Percentiles rank a stretch among this genome's conserved stretches.
Evolutionary conservation across 73 alveolate species (phyloP).

Genomic region (Paramecium sexaurelia): DNA sequence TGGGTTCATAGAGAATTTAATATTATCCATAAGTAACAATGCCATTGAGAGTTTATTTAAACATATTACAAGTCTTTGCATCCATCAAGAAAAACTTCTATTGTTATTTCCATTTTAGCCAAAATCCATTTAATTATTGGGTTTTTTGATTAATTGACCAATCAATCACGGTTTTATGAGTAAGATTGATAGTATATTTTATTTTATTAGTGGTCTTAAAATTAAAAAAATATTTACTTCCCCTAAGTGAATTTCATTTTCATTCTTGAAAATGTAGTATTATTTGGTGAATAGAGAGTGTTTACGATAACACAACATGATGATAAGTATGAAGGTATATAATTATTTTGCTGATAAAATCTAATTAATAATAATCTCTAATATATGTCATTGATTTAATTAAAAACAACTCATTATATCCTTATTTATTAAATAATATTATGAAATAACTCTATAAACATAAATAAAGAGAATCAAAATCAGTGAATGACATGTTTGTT

Average conservation of each 20-base stretch:
- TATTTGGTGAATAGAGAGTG: conserved; percentile 20
- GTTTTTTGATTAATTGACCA: neutral
- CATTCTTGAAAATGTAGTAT: neutral
- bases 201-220: neutral
- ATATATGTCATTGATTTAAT: neutral
- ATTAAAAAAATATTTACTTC: neutral
- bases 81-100: conserved; percentile 1
- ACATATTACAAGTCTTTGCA: neutral
- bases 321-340: neutral
- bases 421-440: neutral
- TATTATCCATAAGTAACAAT: neutral
- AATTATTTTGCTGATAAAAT: conserved; percentile 17
- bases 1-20: conserved; percentile 4
- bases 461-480: neutral
- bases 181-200: conserved; percentile 13
- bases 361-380: neutral
- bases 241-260: neutral
- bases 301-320: conserved; percentile 19
- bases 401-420: neutral
- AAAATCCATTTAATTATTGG: neutral
- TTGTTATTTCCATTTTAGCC: neutral
- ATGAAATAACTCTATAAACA: neutral
- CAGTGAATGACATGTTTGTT: neutral
- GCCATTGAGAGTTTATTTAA: neutral
- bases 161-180: neutral